phyloP scores from a whole-genome alignment of 2,329 filamentous ascomycete species.

The Aspergillus pseudoglaucus region DNA sequence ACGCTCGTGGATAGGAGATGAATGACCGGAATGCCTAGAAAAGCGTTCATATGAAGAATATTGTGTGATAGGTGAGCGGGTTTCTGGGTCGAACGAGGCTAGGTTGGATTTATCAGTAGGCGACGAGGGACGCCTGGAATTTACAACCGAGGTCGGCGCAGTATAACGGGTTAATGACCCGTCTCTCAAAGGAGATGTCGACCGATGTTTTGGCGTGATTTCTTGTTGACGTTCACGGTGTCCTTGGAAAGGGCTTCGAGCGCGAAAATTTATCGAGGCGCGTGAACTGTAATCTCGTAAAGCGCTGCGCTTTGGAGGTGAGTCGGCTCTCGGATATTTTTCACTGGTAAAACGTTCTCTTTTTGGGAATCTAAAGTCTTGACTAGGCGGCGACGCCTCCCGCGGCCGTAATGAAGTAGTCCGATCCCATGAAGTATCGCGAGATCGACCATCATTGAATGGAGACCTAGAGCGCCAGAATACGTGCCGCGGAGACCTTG shows the following conservation, averaged over 20 bases:
- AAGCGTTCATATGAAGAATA: conserved; percentile 15
- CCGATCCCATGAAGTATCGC: conserved; percentile 25
- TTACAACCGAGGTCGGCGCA: conserved; percentile 49
- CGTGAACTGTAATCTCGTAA: conserved; percentile 27
- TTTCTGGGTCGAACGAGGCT: conserved; percentile 27
- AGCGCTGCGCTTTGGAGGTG: conserved; percentile 37
- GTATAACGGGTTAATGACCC: conserved; percentile 44
- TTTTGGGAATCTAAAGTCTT: conserved; percentile 26
- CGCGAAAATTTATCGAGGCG: conserved; percentile 39
- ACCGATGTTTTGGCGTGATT: conserved; percentile 48
- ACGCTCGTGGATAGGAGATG: conserved; percentile 7
- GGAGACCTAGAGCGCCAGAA: conserved; percentile 38
- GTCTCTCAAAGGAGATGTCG: conserved; percentile 43
- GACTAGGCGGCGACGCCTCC: conserved; percentile 30
- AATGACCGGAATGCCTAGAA: conserved; percentile 12
- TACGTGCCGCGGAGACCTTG: conserved; percentile 30
- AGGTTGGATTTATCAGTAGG: conserved; percentile 47
- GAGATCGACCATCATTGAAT: conserved; percentile 23
- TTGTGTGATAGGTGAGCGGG: conserved; percentile 20
- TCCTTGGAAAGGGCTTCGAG: conserved; percentile 49
- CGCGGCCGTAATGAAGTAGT: conserved; percentile 29
- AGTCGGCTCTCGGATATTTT: conserved; percentile 30
- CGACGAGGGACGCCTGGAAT: conserved; percentile 58
- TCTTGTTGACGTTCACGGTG: conserved; percentile 43
- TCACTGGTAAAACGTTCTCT: conserved; percentile 27